These are phyloP conservation scores for Diplotaxis tenuifolia DNA, from an alignment of 345 rosid genomes.

Conservation along the genomic window DNA sequence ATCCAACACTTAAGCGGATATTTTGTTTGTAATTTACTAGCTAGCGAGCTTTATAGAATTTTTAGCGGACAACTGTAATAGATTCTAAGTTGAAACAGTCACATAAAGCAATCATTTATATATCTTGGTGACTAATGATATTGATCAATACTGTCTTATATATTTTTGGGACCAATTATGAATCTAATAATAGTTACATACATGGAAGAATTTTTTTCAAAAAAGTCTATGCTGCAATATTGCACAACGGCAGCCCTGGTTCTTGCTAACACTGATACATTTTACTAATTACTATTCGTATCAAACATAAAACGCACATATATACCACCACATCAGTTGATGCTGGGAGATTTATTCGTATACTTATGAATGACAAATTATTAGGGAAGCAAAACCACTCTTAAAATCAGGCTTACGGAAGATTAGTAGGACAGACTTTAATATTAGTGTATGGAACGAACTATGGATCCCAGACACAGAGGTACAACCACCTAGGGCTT, in stretches of 20 bases:
- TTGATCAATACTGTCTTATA: neutral
- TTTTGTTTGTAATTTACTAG: neutral
- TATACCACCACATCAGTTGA: neutral
- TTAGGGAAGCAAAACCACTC: no score
- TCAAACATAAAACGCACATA: no score
- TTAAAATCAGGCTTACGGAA: no score
- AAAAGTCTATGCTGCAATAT: neutral
- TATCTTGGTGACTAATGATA: neutral
- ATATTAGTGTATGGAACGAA: no score
- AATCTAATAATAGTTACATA: neutral
- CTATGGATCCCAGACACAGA: no score
- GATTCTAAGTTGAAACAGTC: neutral
- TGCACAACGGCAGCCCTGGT: neutral
- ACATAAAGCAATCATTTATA: neutral
- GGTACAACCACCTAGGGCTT: no score
- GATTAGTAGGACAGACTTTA: no score
- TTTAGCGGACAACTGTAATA: neutral
- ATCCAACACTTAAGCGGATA: neutral
- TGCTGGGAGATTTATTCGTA: neutral
- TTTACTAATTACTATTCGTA: no score
- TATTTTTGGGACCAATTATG: neutral
- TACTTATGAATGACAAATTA: no score
- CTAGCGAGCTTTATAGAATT: neutral
- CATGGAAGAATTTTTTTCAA: neutral
- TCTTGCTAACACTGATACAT: neutral